Percentiles rank a stretch among this genome's conserved stretches.
phyloP scores from a whole-genome alignment of 257 asterid genomes.

The Mitragyna speciosa region DNA sequence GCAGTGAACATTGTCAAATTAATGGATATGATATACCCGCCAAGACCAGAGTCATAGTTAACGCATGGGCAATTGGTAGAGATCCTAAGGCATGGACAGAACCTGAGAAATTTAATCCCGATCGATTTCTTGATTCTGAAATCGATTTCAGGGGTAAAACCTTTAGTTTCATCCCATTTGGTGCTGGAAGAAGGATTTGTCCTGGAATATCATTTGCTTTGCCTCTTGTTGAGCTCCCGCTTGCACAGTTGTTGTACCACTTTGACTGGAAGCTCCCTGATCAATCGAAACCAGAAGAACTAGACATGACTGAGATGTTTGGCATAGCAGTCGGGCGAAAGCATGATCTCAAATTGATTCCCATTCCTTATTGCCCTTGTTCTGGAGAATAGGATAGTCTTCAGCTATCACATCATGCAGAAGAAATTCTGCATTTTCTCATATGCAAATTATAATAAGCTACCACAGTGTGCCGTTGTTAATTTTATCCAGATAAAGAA shows the following conservation, averaged over 20 bases:
- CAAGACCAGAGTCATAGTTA: slow-evolving; percentile 26
- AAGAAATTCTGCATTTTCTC: no score
- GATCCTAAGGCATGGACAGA: slow-evolving; percentile 30
- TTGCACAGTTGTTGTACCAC: slow-evolving; percentile 28
- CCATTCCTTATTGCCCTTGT: slow-evolving; percentile 4
- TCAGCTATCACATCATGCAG: no score
- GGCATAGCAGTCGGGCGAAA: slow-evolving; percentile 29
- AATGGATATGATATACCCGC: slow-evolving; percentile 28
- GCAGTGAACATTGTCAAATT: neutral
- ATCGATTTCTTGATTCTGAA: slow-evolving; percentile 5
- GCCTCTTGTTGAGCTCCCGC: slow-evolving; percentile 26
- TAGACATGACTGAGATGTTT: slow-evolving; percentile 32
- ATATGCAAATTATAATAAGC: no score
- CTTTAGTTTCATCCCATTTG: slow-evolving; percentile 31
- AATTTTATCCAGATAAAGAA: no score
- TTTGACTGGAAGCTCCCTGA: slow-evolving; percentile 38
- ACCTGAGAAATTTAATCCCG: slow-evolving; percentile 29
- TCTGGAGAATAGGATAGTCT: no score
- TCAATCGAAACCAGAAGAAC: slow-evolving; percentile 13
- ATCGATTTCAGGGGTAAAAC: slow-evolving; percentile 22
- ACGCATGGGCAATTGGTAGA: slow-evolving; percentile 32
- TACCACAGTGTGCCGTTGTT: no score
- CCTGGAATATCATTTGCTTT: slow-evolving; percentile 33
- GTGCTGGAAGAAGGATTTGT: slow-evolving; percentile 36
- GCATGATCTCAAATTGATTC: slow-evolving; percentile 17